A percentile compares a stretch with the other conserved stretches of the same genome.
Conservation (phyloP, 2,329 filamentous ascomycete species). For the Alternaria brassicae region DNA sequence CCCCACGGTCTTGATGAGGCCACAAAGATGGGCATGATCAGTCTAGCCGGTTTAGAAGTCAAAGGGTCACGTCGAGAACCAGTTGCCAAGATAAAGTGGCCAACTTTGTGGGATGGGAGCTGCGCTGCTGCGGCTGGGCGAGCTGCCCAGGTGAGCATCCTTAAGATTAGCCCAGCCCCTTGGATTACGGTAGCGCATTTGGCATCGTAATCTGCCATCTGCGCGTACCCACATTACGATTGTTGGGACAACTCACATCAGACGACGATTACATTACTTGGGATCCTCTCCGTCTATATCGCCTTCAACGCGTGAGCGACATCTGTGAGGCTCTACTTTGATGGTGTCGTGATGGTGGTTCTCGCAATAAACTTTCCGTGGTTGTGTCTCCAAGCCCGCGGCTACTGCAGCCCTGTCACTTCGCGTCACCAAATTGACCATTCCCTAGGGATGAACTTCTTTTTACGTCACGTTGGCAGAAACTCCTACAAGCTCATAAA, state of each 20-base stretch:
- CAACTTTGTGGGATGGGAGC: not conserved
- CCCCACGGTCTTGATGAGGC: slow-evolving; percentile 4
- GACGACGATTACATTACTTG: not conserved
- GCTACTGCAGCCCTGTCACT: not conserved
- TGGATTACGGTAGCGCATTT: slow-evolving; percentile 1
- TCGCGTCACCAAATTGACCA: not conserved
- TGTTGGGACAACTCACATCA: not conserved
- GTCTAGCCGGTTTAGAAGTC: not conserved
- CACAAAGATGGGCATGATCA: slow-evolving; percentile 4
- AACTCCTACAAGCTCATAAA: not conserved
- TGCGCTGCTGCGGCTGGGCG: not conserved
- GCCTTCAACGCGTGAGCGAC: not conserved
- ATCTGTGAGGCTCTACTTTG: not conserved
- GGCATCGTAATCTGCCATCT: not conserved
- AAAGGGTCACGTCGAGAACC: slow-evolving; percentile 4
- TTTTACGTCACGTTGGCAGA: not conserved
- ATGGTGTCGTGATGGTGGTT: not conserved
- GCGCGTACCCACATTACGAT: not conserved
- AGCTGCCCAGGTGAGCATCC: not conserved
- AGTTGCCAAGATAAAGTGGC: slow-evolving; percentile 4
- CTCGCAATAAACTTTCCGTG: not conserved
- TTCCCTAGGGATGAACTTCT: not conserved
- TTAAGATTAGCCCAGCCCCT: not conserved
- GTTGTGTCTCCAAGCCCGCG: not conserved
- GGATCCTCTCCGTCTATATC: not conserved